Evolutionary conservation across 2,329 filamentous ascomycete genomes (phyloP), one percentile per base, ranked within the genome.

Genomic region (Paradendryphiella salina): DNA sequence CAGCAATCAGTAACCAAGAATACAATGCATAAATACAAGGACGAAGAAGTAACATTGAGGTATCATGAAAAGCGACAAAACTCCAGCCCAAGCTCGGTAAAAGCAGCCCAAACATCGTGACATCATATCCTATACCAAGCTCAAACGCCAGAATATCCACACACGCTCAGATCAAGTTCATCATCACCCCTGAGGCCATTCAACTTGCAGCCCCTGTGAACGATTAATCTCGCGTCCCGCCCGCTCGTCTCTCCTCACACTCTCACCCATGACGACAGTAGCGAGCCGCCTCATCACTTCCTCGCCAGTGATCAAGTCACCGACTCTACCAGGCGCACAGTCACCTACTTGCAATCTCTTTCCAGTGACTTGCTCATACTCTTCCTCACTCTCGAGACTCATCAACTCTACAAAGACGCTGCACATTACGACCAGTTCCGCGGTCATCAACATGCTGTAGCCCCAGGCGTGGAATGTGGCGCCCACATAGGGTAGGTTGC

Each of bases 401-500:
- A 74, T 51, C 26, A 72, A 40, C 28, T 71, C 58, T 59, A 65
- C 64, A 23, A 63, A 74, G n/a, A 69, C 69, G 6, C 65, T 67
- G 38, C 64, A 69, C 13, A 74, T 36, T 7, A 73, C 66, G 11
- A 75, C 51, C 6, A 70, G 58, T 26, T 61, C 54, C 13, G 69
- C 63, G 2, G 57, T 69, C 51, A 75, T 64, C 9, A 54, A 56
- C 38, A 71, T 63, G 2, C 53, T 60, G 52, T 75, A 75, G 14
- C 72, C 71, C 72, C 72, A 72, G 3, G 52, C 63, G n/a, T 53
- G 58, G 39, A 62, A 70, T 0, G 47, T 54, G 0, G 69, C 69
- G 21, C 65, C 68, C 10, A 72, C 54, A 35, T 65, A 71, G 1
- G 61, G 57, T 5, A 61, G 43, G 15, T 60, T 57, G 31, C 55